phyloP scores from a whole-genome alignment of 2,329 filamentous ascomycete genomes.

The Aspergillus uvarum region DNA sequence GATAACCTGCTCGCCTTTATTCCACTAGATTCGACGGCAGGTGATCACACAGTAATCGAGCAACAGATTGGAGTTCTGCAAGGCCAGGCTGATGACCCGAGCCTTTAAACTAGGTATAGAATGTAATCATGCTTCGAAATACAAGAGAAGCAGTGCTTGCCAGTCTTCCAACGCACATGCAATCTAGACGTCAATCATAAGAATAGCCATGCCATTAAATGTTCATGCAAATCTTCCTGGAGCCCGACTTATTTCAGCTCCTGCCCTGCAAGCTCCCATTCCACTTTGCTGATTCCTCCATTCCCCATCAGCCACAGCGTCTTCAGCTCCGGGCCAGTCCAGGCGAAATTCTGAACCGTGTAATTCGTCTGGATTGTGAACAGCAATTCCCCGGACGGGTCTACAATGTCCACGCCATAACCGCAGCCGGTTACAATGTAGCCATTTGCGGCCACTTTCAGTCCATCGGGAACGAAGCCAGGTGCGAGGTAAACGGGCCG shows the following conservation, averaged over 20 bases:
- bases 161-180: too few species aligned
- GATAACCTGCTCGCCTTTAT: too few species aligned
- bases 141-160: too few species aligned
- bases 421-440: slow-evolving; percentile 43
- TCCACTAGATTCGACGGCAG: too few species aligned
- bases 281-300: slow-evolving; percentile 40
- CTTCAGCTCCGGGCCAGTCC: slow-evolving; percentile 40
- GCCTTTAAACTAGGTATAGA: too few species aligned
- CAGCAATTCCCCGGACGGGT: slow-evolving; percentile 39
- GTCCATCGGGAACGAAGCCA: slow-evolving; percentile 44
- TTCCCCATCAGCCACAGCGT: slow-evolving; percentile 45
- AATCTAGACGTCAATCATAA: too few species aligned
- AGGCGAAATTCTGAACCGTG: slow-evolving; percentile 48
- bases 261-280: slow-evolving; percentile 39
- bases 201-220: too few species aligned
- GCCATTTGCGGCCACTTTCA: slow-evolving; percentile 46
- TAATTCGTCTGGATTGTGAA: slow-evolving; percentile 46
- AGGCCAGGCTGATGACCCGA: too few species aligned
- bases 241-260: slow-evolving; percentile 16
- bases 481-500: slow-evolving; percentile 42
- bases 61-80: too few species aligned
- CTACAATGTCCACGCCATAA: slow-evolving; percentile 43
- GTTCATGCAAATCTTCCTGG: too few species aligned
- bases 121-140: too few species aligned
- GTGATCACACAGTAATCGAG: too few species aligned